phyloP scores from a whole-genome alignment of 306 rosid species.

The Begonia peltatifolia region DNA sequence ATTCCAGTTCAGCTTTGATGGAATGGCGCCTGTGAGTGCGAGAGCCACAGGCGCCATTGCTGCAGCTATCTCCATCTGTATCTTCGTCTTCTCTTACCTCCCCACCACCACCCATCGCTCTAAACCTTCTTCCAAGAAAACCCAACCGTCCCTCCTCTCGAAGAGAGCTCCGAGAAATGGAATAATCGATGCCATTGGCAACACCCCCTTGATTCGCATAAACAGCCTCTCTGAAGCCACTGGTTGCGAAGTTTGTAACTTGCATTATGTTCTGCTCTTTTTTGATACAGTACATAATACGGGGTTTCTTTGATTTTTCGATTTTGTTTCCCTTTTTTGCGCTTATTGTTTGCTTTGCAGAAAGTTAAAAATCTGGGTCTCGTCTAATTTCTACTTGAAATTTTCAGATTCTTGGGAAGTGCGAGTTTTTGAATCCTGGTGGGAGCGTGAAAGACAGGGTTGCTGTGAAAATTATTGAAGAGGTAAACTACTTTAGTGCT shows the following conservation, averaged over 20 bases:
- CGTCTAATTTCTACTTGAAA: neutral
- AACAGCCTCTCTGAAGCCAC: constrained; percentile 86
- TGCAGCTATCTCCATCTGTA: constrained; percentile 30
- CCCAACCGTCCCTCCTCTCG: neutral
- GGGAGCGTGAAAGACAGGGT: constrained; percentile 95
- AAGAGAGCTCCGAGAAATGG: constrained; percentile 30
- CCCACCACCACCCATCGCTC: constrained; percentile 24
- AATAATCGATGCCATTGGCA: constrained; percentile 61
- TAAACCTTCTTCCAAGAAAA: constrained; percentile 13
- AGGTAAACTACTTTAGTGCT: constrained; percentile 24
- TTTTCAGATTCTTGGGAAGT: constrained; percentile 72
- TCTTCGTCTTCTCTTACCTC: constrained; percentile 22
- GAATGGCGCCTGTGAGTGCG: constrained; percentile 46
- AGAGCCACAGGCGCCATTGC: constrained; percentile 41
- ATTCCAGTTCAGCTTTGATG: no score
- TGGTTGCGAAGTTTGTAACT: constrained; percentile 50
- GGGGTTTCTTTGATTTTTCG: constrained; percentile 6
- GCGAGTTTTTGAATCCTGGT: constrained; percentile 94
- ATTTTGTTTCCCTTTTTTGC: neutral
- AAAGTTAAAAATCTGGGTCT: no score
- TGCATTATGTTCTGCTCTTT: neutral
- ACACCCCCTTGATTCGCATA: constrained; percentile 81
- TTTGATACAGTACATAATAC: neutral
- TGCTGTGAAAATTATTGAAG: constrained; percentile 69
- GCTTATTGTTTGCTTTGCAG: neutral